These are phyloP conservation scores for Buxus sempervirens DNA, from an alignment of 164 flowering plant species.

Conservation along the genomic window DNA sequence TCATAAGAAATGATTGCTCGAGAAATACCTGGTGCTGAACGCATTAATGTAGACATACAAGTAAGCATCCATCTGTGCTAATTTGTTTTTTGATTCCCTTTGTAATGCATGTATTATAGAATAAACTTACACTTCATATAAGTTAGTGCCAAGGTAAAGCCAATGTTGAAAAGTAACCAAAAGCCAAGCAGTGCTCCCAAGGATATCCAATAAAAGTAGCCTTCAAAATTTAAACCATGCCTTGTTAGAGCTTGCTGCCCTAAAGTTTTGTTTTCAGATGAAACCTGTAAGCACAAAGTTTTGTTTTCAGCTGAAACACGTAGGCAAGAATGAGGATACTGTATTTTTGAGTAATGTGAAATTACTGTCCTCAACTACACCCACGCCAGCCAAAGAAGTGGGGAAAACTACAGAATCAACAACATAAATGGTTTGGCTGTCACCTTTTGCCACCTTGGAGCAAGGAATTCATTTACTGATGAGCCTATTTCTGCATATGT, in stretches of 20 bases:
- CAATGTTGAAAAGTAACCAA: conserved; percentile 23
- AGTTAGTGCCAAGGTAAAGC: conserved; percentile 26
- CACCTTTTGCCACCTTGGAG: conserved; percentile 48
- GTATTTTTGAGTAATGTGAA: neutral
- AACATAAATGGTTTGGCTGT: too few relatives aligned
- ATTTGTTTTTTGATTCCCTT: neutral
- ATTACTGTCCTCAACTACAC: neutral
- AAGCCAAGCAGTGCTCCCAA: conserved; percentile 31
- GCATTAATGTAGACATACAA: neutral
- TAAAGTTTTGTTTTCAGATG: conserved; percentile 17
- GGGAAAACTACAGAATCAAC: too few relatives aligned
- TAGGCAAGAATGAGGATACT: neutral
- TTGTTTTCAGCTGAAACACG: too few relatives aligned
- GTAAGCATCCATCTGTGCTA: neutral
- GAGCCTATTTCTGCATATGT: conserved; percentile 35
- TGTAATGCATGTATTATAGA: neutral
- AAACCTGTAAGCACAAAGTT: too few relatives aligned
- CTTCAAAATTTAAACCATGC: conserved; percentile 24
- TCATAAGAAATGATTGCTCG: conserved; percentile 19
- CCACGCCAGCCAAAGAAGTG: too few relatives aligned
- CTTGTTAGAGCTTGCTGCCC: conserved; percentile 19
- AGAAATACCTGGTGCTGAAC: conserved; percentile 30
- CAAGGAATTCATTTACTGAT: conserved; percentile 38
- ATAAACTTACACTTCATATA: conserved; percentile 24
- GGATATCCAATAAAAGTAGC: conserved; percentile 31